Evolutionary conservation across 2,329 filamentous ascomycete species (phyloP), one percentile per base, ranked within the genome.

Genomic region (Neospermospora avenae): DNA sequence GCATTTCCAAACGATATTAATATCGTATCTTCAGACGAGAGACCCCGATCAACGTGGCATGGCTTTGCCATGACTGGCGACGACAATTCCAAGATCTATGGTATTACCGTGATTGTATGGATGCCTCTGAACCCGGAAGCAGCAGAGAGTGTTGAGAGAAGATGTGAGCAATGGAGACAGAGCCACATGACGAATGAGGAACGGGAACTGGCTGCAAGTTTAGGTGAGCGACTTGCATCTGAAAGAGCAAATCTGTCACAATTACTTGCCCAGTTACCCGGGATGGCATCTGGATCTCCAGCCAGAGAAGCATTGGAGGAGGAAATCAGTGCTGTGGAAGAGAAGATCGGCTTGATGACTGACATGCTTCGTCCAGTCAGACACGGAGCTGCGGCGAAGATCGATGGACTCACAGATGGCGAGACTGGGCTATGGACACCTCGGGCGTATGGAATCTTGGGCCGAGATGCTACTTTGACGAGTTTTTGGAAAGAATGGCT

Each of bases 401-500:
- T 99, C 63, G 95, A 99, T 72, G 95, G 95, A 20, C 80, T 99
- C 63, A 98, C 93, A 0, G 91, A 96, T 66, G 93, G 93, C 45
- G 95, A 98, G 73, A 97, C 91, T 56, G 95, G 93, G 2, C 86
- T 98, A 62, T 99, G 95, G 95, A 92, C 91, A 54, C 95, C 95
- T 18, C 84, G 95, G 65, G 92, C 93, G 1, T 99, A 96, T 72
- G 95, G 95, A 60, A 88, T 99, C 63, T 80, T 99, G 63, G 95
- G 95, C 35, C 84, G 90, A 63, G 95, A 99, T 72, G 81, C 82
- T 13, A 88, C 86, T 62, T 84, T 96, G 76, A 92, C 93, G 65
- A 85, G 86, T 34, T 98, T 99, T 76, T 99, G 93, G 93, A 98
- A 98, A 75, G 95, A 99, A 74, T 99, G 95, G 95, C 82, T 99